Percentiles rank a stretch among this genome's conserved stretches.
Conservation (phyloP, 1,284 basidiomycete genomes). For the Irpex sp. region DNA sequence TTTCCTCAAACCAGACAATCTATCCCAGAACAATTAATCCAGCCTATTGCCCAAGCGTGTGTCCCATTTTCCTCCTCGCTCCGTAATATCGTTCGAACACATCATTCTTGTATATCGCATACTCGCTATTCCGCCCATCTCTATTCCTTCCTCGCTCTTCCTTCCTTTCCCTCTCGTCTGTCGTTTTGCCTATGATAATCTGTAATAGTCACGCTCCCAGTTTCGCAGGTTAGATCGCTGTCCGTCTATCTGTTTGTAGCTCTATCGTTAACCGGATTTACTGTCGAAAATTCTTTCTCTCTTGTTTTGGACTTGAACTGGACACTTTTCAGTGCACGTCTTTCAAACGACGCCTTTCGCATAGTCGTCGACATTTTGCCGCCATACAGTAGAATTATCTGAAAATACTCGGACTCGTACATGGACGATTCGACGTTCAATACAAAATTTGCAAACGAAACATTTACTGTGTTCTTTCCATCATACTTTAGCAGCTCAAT, state of each 20-base stretch:
- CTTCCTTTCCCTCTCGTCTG: not conserved
- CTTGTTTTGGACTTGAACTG: not conserved
- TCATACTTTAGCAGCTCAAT: not conserved
- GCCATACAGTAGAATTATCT: not conserved
- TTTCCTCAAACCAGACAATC: conserved; percentile 13
- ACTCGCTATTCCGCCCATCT: not conserved
- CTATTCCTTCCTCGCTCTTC: not conserved
- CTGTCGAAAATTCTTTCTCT: not conserved
- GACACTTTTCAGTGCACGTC: not conserved
- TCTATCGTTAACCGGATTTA: conserved; percentile 6
- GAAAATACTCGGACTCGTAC: not conserved
- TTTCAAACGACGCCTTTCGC: not conserved
- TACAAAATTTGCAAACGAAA: not conserved
- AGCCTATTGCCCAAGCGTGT: not conserved
- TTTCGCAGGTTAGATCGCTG: conserved; percentile 2
- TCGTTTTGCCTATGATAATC: not conserved
- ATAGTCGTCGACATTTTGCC: not conserved
- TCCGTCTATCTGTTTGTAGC: conserved; percentile 4
- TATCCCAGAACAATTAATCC: conserved; percentile 11
- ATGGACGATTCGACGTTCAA: not conserved
- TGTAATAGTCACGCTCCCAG: not conserved
- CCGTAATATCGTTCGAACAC: not conserved
- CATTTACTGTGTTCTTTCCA: too few relatives aligned
- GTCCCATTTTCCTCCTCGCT: not conserved
- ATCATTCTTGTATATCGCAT: not conserved